Base-by-base conservation (phyloP, 352 stramenopile species). In the Globisporangium spiculum region DNA sequence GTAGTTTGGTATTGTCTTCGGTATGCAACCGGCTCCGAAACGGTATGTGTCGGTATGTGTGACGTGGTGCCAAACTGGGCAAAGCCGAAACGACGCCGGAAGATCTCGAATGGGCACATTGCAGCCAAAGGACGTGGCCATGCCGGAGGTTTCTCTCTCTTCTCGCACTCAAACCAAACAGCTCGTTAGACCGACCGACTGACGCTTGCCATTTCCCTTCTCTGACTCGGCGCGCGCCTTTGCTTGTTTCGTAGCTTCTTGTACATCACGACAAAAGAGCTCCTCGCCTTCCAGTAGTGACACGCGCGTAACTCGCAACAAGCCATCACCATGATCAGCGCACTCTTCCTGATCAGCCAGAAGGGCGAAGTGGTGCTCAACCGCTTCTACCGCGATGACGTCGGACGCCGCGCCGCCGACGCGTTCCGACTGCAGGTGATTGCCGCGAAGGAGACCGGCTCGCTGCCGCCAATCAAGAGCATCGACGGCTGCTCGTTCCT, bases 401-500 rank as follows among this genome's bases (percentile, higher is more conserved):
- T 93, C 68, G 88, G 85, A 53, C 81, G 85, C 27, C 83, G 85
- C 26, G 82, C 82, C 26, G 85, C 83, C 62, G 82, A 93, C 48
- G 81, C 76, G 27, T 92, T 92, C 73, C 81, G 83, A 24, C 71
- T 92, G 65, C 80, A 97, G 71, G 93, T 98, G 53, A 98, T 99
- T 67, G 96, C 95, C 27, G 94, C 93, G 46, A 99, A 99, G 76
- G 96, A 99, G 68, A 98, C 96, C 6, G 94, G 96, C 14, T 98
- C 94, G 4, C 80, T 97, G 57, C 83, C 96, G 55, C 97, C 97
- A 3, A 91, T 99, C 34, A 98, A 98, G 72, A 87, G 89, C 61
- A 97, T 99, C 72, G 97, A 99, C 61, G 97, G 97, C 52, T 98
- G 92, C 75, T 98, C 95, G 55, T 99, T 99, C 83, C 77, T 99